A percentile compares a stretch with the other conserved stretches of the same genome.
Evolutionary conservation across 1,139 yeast species (phyloP).

Genomic region (Trichomonascaceae sp.): DNA sequence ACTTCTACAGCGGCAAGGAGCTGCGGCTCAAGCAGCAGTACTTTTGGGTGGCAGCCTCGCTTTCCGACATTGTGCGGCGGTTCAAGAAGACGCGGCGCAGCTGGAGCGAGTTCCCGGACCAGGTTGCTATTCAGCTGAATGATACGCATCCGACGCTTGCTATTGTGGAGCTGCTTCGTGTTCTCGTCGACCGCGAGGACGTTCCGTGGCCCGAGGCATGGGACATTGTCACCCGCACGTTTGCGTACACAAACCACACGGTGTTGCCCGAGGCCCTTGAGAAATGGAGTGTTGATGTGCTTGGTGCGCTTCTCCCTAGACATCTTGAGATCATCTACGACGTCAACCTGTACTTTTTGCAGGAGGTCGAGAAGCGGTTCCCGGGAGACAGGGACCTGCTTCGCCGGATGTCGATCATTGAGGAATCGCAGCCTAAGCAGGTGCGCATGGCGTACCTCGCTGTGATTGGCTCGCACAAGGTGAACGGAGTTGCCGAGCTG

Average conservation of each 20-base stretch:
- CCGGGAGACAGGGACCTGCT: constrained; percentile 56
- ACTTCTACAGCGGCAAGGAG: constrained; percentile 83
- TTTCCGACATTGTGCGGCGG: constrained; percentile 83
- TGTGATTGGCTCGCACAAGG: constrained; percentile 83
- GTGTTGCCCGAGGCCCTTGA: constrained; percentile 92
- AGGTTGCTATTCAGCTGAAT: constrained; percentile 83
- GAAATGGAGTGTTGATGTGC: constrained; percentile 82
- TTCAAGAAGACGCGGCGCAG: constrained; percentile 69
- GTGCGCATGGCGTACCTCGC: constrained; percentile 91
- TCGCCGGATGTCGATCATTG: constrained; percentile 66
- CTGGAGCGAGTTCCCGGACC: constrained; percentile 76
- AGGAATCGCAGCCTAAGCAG: constrained; percentile 67
- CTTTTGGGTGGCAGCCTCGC: constrained; percentile 93
- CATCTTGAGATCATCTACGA: constrained; percentile 86
- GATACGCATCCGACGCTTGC: constrained; percentile 95
- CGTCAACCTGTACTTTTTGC: constrained; percentile 68
- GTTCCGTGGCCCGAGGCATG: constrained; percentile 77
- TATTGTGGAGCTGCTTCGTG: constrained; percentile 77
- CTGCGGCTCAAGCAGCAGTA: constrained; percentile 89
- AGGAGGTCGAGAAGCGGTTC: constrained; percentile 59
- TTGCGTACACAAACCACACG: constrained; percentile 91
- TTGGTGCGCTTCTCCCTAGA: constrained; percentile 73
- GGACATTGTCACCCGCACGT: constrained; percentile 66
- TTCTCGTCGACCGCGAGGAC: constrained; percentile 71
- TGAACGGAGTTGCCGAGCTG: constrained; percentile 90